Conservation (phyloP, 768 basidiomycete genomes). For the Suillus paluster region DNA sequence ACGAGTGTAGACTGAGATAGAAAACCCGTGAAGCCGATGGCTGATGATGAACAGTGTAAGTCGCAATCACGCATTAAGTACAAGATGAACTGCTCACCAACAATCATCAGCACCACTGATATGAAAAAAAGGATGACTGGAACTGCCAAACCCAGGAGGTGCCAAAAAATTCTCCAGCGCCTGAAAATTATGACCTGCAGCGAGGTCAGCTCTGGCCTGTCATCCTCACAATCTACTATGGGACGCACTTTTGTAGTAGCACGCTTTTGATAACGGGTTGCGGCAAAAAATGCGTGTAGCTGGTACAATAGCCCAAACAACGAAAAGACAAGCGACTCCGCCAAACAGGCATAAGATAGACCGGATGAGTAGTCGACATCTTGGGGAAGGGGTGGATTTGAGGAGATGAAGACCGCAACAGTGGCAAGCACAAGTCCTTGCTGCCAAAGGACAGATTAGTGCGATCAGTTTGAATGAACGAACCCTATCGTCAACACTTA, state of each 20-base stretch:
- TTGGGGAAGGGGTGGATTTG: background rate
- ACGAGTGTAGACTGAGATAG: no score
- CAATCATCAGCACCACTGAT: no score
- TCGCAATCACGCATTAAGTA: no score
- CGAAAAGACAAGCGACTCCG: background rate
- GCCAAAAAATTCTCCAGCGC: no score
- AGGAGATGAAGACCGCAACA: background rate
- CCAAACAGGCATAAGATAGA: background rate
- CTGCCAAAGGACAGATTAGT: background rate
- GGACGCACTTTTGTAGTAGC: background rate
- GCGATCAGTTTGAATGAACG: background rate
- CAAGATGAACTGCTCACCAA: no score
- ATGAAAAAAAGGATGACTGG: no score
- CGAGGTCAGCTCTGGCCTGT: no score
- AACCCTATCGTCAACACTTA: background rate
- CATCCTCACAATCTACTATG: no score
- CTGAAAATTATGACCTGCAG: no score
- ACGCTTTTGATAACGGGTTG: background rate
- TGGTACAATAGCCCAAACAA: background rate
- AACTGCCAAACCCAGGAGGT: no score
- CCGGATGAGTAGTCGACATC: background rate
- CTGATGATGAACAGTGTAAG: no score
- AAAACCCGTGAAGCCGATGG: no score
- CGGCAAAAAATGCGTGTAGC: background rate
- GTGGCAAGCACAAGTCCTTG: slow-evolving; percentile 1